A percentile compares a stretch with the other conserved stretches of the same genome.
Conservation (phyloP, 306 rosid species). For the Corylus americana region DNA sequence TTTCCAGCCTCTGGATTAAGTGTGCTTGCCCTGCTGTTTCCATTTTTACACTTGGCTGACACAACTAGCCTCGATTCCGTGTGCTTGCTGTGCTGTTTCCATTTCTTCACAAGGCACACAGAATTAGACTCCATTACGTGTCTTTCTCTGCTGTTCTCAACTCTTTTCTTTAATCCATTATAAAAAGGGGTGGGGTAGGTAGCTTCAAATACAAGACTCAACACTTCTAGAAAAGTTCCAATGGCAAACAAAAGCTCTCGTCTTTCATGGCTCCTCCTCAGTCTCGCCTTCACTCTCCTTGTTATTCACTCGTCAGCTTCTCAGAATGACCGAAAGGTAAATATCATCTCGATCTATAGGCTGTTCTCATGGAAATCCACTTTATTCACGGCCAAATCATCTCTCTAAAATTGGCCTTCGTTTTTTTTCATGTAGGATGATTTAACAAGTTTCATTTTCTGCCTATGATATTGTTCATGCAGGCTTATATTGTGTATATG, state of each 20-base stretch:
- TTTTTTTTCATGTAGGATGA: not conserved
- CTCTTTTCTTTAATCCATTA: too few relatives aligned
- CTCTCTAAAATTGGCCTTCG: not conserved
- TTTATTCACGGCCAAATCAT: not conserved
- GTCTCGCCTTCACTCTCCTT: conserved; percentile 12
- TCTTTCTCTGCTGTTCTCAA: too few relatives aligned
- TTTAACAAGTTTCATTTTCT: not conserved
- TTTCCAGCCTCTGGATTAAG: too few relatives aligned
- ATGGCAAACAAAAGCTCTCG: conserved; percentile 17
- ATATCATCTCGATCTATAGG: not conserved
- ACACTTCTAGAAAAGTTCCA: not conserved
- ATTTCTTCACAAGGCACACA: too few relatives aligned
- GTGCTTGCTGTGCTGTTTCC: too few relatives aligned
- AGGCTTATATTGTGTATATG: conserved; percentile 51
- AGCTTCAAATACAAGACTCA: too few relatives aligned
- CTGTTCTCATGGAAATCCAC: not conserved
- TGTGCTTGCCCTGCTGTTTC: too few relatives aligned
- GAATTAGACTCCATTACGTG: too few relatives aligned
- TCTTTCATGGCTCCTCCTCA: conserved; percentile 6
- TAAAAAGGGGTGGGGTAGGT: too few relatives aligned
- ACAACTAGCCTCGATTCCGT: too few relatives aligned
- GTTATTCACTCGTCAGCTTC: conserved; percentile 18
- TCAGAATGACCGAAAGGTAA: conserved; percentile 19
- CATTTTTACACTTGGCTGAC: too few relatives aligned
- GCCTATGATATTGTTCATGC: conserved; percentile 1